phyloP scores from a whole-genome alignment of 352 stramenopile genomes.

The Bremia lactucae region DNA sequence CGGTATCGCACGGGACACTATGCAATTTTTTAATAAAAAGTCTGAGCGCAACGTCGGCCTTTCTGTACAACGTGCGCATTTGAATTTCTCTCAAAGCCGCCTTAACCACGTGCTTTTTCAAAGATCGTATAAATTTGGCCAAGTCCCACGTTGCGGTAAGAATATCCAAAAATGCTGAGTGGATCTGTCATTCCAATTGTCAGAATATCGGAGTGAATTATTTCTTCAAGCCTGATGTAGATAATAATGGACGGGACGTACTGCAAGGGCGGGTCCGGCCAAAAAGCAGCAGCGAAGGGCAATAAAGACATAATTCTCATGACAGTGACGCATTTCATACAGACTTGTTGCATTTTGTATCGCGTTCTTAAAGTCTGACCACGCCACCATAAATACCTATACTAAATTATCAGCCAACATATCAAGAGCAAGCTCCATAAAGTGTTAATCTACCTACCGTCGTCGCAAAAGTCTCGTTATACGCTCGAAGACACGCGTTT shows the following conservation, averaged over 20 bases:
- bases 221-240: not conserved
- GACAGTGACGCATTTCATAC: constrained; percentile 18
- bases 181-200: constrained; percentile 18
- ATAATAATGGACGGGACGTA: constrained; percentile 5
- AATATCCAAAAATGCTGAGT: constrained; percentile 14
- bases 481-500: constrained; percentile 28
- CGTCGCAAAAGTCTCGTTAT: constrained; percentile 38
- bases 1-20: constrained; percentile 8
- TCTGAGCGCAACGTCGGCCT: constrained; percentile 16
- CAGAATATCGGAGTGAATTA: not conserved
- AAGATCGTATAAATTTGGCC: constrained; percentile 19
- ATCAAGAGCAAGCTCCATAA: too few relatives aligned
- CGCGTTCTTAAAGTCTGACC: constrained; percentile 20
- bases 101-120: constrained; percentile 18
- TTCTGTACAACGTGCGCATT: constrained; percentile 11
- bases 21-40: constrained; percentile 21
- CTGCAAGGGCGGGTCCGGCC: constrained; percentile 13
- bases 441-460: constrained; percentile 26
- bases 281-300: constrained; percentile 34
- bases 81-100: constrained; percentile 8
- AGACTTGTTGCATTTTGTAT: constrained; percentile 15
- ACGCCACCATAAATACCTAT: constrained; percentile 33
- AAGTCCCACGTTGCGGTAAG: constrained; percentile 24
- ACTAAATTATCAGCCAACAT: not conserved
- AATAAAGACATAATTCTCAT: constrained; percentile 29